A percentile compares a stretch with the other conserved stretches of the same genome.
Evolutionary conservation across 108 stramenopile genomes (phyloP).

Genomic region (Aurantiochytrium sp.): DNA sequence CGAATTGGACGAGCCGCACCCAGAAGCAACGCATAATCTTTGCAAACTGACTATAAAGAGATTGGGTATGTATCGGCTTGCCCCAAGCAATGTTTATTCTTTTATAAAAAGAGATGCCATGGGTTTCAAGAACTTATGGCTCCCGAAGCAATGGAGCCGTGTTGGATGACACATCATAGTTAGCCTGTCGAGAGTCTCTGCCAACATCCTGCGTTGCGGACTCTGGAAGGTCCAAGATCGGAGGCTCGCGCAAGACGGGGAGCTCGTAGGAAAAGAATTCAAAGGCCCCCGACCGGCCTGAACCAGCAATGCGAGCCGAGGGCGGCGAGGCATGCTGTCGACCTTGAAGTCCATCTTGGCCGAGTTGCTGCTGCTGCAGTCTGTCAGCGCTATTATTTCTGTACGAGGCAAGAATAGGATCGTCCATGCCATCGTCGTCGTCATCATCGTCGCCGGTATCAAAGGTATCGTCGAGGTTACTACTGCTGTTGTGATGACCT

Average conservation of each 20-base stretch:
- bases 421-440: background rate
- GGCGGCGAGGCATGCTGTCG: background rate
- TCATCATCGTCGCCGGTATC: background rate
- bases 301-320: background rate
- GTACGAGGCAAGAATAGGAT: background rate
- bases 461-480: background rate
- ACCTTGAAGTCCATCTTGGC: background rate
- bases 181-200: no score
- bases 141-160: no score
- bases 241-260: background rate
- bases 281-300: background rate
- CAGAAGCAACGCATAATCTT: no score
- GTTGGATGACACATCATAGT: no score
- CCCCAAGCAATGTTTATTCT: no score
- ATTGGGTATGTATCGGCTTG: no score
- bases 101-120: no score
- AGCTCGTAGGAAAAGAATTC: background rate
- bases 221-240: background rate
- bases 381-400: background rate
- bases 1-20: no score
- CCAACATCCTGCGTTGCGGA: background rate
- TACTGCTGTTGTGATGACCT: background rate
- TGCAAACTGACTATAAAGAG: no score
- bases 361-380: background rate
- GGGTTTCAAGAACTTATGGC: no score